Percentiles rank a stretch among this genome's conserved stretches.
Conservation (phyloP, 2,329 filamentous ascomycete genomes). For the Zymoseptoria crescenta region DNA sequence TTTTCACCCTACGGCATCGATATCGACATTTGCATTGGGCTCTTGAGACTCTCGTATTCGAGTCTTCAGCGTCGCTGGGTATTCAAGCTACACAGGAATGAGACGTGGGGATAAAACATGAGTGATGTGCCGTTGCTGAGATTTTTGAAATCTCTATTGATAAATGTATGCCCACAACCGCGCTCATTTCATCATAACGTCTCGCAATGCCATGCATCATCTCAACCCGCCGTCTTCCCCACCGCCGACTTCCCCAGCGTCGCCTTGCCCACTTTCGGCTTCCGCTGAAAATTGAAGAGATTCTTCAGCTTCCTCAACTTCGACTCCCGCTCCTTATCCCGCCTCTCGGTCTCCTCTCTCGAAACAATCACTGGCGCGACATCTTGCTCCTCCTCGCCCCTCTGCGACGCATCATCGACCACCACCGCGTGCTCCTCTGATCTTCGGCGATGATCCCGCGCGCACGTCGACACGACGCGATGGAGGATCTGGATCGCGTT, state of each 20-base stretch:
- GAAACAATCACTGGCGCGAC: conserved; percentile 8
- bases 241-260: neutral
- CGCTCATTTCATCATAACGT: neutral
- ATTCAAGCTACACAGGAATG: neutral
- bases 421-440: conserved; percentile 16
- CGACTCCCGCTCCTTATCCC: conserved; percentile 30
- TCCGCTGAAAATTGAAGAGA: conserved; percentile 28
- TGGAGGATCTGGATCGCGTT: conserved; percentile 29
- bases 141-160: neutral
- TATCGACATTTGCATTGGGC: too few relatives aligned
- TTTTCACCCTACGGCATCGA: too few relatives aligned
- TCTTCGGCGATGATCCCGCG: conserved; percentile 25
- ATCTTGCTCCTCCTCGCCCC: conserved; percentile 4
- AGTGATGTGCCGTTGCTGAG: neutral
- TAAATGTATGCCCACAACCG: neutral
- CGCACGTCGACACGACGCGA: conserved; percentile 25
- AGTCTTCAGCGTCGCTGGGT: conserved; percentile 2
- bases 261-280: conserved; percentile 10
- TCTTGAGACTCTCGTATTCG: neutral
- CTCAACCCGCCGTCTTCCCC: neutral
- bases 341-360: conserved; percentile 24
- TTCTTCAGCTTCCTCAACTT: conserved; percentile 29
- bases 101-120: neutral
- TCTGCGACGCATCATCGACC: neutral
- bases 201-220: neutral